Evolutionary conservation across 1,284 basidiomycete species (phyloP).

Genomic region (Trichosporon sp.): DNA sequence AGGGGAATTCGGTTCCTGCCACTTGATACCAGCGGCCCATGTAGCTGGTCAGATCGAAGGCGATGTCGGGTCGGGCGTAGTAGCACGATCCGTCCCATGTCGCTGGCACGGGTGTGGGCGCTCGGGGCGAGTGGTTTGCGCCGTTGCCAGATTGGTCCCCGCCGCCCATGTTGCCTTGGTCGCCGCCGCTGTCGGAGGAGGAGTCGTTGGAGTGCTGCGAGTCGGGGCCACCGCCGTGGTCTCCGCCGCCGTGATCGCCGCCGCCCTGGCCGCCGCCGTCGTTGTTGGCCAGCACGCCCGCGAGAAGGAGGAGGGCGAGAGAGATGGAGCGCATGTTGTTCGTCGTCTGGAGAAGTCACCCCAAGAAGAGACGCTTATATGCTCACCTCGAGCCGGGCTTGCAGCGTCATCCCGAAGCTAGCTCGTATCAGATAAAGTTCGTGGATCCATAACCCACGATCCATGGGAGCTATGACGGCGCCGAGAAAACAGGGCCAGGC

Average conservation of each 20-base stretch:
- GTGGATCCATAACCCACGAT: neutral
- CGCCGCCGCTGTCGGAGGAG: neutral
- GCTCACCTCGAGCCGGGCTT: neutral
- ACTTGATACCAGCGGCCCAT: slow-evolving; percentile 5
- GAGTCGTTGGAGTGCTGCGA: too few relatives aligned
- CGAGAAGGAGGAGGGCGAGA: neutral
- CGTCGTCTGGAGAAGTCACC: neutral
- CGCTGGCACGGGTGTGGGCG: neutral
- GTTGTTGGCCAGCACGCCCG: neutral
- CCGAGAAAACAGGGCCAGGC: neutral
- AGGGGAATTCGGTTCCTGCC: neutral
- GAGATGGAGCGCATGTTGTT: neutral
- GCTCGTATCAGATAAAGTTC: slow-evolving; percentile 8
- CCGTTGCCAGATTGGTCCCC: neutral
- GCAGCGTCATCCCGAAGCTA: neutral
- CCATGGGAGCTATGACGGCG: slow-evolving; percentile 4
- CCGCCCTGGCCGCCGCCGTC: neutral
- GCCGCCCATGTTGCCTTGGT: neutral
- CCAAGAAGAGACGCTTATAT: neutral
- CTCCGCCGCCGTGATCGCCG: neutral
- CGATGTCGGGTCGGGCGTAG: slow-evolving; percentile 1
- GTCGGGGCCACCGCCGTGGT: neutral
- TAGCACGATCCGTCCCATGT: slow-evolving; percentile 12
- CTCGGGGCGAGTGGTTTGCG: neutral
- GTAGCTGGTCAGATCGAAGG: slow-evolving; percentile 7